Evolutionary conservation across 495 filamentous ascomycete species (phyloP), one percentile per base, ranked within the genome.

Genomic region (Cudoniella acicularis): DNA sequence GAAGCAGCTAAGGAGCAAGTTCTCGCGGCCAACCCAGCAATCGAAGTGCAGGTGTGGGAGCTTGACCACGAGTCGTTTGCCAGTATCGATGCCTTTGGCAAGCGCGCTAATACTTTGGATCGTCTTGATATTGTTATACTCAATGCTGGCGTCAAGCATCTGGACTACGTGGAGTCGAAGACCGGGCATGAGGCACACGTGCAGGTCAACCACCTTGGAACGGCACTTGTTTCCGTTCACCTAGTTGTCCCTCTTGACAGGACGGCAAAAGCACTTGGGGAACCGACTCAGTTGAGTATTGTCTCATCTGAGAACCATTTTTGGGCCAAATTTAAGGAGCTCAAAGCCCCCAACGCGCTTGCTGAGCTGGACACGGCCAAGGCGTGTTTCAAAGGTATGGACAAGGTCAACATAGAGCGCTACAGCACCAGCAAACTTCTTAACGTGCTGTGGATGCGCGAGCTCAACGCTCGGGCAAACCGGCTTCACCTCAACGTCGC

Each of bases 1-100:
- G 55, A 78, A 18, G 65, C 30, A 0, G 81, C 75, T 3, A 49
- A 30, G 0, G 42, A 56, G 41, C 24, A 63, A 9, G 52, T 62
- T 1, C 13, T 36, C 1, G 25, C 25, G 36, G 36, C 36, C n/a
- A 41, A 54, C 36, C 36, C 36, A 41, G 36, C 36, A 41, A 41
- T 41, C 36, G 36, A 41, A 41, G 36, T 41, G 36, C 36, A 41
- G 36, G n/a, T 41, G 9, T 41, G 36, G 36, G 36, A 41, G 36
- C 36, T 41, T 41, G 36, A 41, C 9, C 36, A 41, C n/a, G 36
- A 41, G 36, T 41, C 36, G n/a, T 41, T 41, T 41, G 36, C 36
- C 36, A 62, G 59, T 42, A 58, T 62, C 21, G 45, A 43, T 13
- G 56, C 45, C 25, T 62, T 62, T 22, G 59, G 52, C 20, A 49